phyloP scores from a whole-genome alignment of 2,329 filamentous ascomycete species.

The Penicillium sp. region DNA sequence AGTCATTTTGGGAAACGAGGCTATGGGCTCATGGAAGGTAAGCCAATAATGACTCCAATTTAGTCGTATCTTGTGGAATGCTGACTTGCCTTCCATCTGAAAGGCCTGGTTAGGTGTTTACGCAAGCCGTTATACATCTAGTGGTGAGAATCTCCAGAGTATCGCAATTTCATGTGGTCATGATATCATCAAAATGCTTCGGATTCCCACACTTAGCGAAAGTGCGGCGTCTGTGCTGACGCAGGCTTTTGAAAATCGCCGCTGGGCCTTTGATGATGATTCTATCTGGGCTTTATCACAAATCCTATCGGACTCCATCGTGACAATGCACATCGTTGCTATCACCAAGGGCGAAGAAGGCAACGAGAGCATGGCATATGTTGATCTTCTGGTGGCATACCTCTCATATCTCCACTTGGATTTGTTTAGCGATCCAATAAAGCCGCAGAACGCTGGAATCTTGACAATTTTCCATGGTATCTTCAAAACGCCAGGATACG shows the following conservation, averaged over 20 bases:
- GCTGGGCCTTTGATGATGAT: slow-evolving; percentile 21
- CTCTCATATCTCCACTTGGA: slow-evolving; percentile 35
- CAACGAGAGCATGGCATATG: slow-evolving; percentile 42
- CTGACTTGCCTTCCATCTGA: neutral
- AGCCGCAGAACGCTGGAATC: slow-evolving; percentile 38
- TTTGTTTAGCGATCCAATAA: slow-evolving; percentile 36
- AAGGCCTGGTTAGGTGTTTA: slow-evolving; percentile 43
- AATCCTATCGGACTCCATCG: slow-evolving; percentile 37
- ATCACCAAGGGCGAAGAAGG: slow-evolving; percentile 43
- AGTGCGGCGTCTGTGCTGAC: slow-evolving; percentile 25
- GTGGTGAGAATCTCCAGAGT: slow-evolving; percentile 11
- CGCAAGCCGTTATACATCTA: slow-evolving; percentile 22
- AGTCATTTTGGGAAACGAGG: slow-evolving; percentile 34
- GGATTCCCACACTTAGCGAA: slow-evolving; percentile 23
- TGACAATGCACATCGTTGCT: slow-evolving; percentile 36
- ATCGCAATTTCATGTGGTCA: slow-evolving; percentile 39
- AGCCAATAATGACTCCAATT: slow-evolving; percentile 12
- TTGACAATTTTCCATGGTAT: slow-evolving; percentile 43
- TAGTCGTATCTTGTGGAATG: neutral
- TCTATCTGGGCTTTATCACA: slow-evolving; percentile 35
- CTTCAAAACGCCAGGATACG: slow-evolving; percentile 46
- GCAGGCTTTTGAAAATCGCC: slow-evolving; percentile 25
- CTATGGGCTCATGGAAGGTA: slow-evolving; percentile 43
- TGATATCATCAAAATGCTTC: slow-evolving; percentile 36
- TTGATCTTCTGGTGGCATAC: slow-evolving; percentile 46